These are phyloP conservation scores for Teunomyces lycoperdinae DNA, from an alignment of 805 yeast species.

Conservation along the genomic window DNA sequence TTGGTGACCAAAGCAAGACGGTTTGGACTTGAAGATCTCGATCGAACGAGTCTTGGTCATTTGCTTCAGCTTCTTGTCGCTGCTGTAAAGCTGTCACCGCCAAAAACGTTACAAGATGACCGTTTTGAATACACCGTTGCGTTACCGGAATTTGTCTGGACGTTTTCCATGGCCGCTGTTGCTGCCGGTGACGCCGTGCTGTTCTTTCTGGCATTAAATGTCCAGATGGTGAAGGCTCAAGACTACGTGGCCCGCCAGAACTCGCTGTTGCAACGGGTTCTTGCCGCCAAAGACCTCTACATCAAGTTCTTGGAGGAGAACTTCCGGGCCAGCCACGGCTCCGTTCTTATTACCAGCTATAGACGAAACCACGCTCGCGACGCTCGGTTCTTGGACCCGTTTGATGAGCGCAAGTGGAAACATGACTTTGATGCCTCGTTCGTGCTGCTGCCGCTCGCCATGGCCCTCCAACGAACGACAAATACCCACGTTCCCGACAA, in stretches of 20 bases:
- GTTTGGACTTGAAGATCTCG: slow-evolving; percentile 26
- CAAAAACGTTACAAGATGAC: not conserved
- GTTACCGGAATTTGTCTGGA: slow-evolving; percentile 19
- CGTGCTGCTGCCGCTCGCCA: not conserved
- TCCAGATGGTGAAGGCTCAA: slow-evolving; percentile 22
- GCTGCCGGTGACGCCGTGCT: slow-evolving; percentile 7
- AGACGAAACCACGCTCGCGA: slow-evolving; percentile 14
- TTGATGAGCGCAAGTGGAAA: not conserved
- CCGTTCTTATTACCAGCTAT: slow-evolving; percentile 31
- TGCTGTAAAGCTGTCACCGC: not conserved
- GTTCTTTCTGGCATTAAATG: slow-evolving; percentile 19
- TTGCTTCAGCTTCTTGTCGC: not conserved
- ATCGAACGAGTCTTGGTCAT: slow-evolving; percentile 5
- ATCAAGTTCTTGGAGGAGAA: slow-evolving; percentile 31
- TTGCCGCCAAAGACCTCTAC: slow-evolving; percentile 30
- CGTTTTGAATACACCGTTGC: not conserved
- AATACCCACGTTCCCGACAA: no score
- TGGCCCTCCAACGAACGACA: not conserved
- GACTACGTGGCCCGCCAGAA: slow-evolving; percentile 16
- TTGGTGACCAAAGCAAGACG: slow-evolving; percentile 16
- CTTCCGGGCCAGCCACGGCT: slow-evolving; percentile 32
- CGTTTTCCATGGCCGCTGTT: slow-evolving; percentile 13
- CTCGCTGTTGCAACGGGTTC: slow-evolving; percentile 16
- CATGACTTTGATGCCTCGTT: not conserved
- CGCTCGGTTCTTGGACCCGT: slow-evolving; percentile 4